phyloP scores from a whole-genome alignment of 208 protist species.

The Leishmania tropica region DNA sequence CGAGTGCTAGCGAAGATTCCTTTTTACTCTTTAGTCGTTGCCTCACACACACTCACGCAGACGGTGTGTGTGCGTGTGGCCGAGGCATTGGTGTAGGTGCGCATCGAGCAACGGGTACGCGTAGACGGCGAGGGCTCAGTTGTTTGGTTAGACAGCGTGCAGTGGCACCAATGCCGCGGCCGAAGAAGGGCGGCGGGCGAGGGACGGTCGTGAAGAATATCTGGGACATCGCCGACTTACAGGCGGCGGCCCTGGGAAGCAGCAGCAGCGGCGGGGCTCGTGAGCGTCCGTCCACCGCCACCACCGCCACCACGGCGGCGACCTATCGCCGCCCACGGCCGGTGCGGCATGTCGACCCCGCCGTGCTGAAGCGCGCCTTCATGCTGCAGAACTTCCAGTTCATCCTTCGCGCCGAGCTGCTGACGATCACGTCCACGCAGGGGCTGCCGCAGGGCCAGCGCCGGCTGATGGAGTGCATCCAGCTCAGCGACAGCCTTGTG shows the following conservation, averaged over 20 bases:
- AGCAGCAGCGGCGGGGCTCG: slow-evolving; percentile 1
- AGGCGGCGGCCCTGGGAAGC: background rate
- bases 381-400: slow-evolving; percentile 92
- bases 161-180: slow-evolving; percentile 14
- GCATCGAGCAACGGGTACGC: background rate
- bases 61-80: background rate
- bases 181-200: slow-evolving; percentile 33
- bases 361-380: slow-evolving; percentile 64
- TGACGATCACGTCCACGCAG: slow-evolving; percentile 33
- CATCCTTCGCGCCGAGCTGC: slow-evolving; percentile 74
- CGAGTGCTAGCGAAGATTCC: background rate
- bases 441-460: slow-evolving; percentile 67
- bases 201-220: slow-evolving; percentile 32
- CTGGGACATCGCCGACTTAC: slow-evolving; percentile 29
- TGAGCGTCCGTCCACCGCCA: background rate
- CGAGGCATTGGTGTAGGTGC: background rate
- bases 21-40: background rate
- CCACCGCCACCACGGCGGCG: slow-evolving; percentile 7
- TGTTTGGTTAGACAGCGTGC: background rate
- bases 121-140: background rate
- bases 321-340: slow-evolving; percentile 29
- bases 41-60: background rate
- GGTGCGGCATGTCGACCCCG: slow-evolving; percentile 44
- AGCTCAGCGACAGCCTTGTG: slow-evolving; percentile 51
- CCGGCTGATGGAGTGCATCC: slow-evolving; percentile 59